Conservation (phyloP, 139 green algal genomes). For the Edaphochlamys debaryana region DNA sequence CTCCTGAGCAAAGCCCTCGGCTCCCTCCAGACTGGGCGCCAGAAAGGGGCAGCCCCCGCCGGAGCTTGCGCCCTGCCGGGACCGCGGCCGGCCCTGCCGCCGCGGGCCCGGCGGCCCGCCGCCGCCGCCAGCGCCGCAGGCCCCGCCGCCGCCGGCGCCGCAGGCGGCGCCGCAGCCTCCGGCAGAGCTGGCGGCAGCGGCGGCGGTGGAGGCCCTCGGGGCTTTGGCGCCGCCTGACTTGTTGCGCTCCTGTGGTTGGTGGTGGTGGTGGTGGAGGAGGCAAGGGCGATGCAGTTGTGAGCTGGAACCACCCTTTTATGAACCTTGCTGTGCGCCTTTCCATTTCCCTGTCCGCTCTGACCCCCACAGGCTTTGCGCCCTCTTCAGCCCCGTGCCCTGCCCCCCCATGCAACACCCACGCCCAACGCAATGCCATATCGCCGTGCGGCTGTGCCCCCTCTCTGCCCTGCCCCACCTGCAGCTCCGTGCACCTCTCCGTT, state of each 20-base stretch:
- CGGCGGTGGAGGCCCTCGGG: neutral
- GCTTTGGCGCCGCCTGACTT: neutral
- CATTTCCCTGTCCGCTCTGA: too few species aligned
- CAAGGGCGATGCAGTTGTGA: too few species aligned
- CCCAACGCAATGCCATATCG: too few species aligned
- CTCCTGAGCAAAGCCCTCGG: conserved; percentile 47
- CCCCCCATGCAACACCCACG: too few species aligned
- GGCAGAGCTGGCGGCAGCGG: neutral
- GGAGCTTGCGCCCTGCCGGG: neutral
- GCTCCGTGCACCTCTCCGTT: conserved; percentile 92
- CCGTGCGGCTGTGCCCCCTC: too few species aligned
- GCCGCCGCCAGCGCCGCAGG: neutral
- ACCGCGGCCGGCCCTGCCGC: neutral
- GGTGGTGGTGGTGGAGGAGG: too few species aligned
- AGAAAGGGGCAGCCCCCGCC: conserved; percentile 54
- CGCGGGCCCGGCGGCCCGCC: neutral
- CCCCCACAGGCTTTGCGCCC: too few species aligned
- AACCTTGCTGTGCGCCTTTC: too few species aligned
- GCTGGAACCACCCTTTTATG: too few species aligned
- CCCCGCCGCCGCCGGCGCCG: neutral
- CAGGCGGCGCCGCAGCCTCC: neutral
- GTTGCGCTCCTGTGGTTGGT: conserved; percentile 21
- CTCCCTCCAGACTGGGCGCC: conserved; percentile 4
- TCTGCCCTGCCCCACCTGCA: conserved; percentile 56
- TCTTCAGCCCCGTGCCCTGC: too few species aligned